phyloP scores from a whole-genome alignment of 805 yeast species.

The Ogataea trehaloabstinens region DNA sequence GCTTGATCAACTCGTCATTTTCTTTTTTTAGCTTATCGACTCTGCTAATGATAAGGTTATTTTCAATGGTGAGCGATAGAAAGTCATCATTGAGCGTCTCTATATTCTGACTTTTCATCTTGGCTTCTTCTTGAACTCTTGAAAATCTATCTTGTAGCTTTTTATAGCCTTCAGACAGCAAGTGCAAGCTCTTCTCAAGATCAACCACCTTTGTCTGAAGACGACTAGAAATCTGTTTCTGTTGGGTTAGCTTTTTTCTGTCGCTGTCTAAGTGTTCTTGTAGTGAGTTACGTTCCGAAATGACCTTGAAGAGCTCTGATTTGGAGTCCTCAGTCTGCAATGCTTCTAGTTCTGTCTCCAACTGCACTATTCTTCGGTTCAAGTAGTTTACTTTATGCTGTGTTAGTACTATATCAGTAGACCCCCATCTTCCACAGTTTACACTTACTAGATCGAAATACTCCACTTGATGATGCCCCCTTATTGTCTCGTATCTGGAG shows the following conservation, averaged over 20 bases:
- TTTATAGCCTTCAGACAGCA: conserved; percentile 24
- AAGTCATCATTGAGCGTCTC: conserved; percentile 51
- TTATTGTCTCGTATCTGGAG: conserved; percentile 18
- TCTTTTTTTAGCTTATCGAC: conserved; percentile 34
- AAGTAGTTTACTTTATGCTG: conserved; percentile 16
- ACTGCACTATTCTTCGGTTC: conserved; percentile 5
- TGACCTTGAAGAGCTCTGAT: conserved; percentile 11
- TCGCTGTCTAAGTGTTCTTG: conserved; percentile 7
- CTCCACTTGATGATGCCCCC: conserved; percentile 9
- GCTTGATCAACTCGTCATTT: conserved; percentile 36
- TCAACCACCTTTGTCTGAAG: conserved; percentile 9
- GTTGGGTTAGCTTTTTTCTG: conserved; percentile 6
- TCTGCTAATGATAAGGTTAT: conserved; percentile 39
- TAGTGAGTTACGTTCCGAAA: conserved; percentile 8
- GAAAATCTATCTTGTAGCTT: conserved; percentile 18
- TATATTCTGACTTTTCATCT: conserved; percentile 42
- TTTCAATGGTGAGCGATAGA: conserved; percentile 48
- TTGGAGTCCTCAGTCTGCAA: conserved; percentile 17
- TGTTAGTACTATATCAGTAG: conserved; percentile 5
- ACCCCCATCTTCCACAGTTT: not conserved
- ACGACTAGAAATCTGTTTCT: conserved; percentile 7
- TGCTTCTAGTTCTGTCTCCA: conserved; percentile 15
- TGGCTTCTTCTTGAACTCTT: conserved; percentile 30
- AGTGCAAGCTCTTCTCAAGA: conserved; percentile 16
- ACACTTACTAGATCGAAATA: conserved; percentile 24